Evolutionary conservation across 352 stramenopile species (phyloP).

Genomic region (Halophytophthora polymorphica): DNA sequence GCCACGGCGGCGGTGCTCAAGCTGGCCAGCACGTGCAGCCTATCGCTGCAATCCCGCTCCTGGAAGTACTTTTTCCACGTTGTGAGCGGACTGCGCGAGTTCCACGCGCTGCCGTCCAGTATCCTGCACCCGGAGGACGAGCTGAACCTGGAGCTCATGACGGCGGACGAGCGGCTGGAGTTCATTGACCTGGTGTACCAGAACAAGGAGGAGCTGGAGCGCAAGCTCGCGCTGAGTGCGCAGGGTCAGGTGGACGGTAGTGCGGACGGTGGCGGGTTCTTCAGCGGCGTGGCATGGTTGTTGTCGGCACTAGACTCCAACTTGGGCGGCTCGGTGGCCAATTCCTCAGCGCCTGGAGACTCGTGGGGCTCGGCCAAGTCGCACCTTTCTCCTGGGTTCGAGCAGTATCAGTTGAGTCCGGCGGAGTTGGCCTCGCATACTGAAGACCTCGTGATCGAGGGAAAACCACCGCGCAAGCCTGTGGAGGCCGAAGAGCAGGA

Average conservation of each 20-base stretch:
- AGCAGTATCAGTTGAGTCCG: slow-evolving; percentile 29
- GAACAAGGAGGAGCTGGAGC: slow-evolving; percentile 56
- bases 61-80: slow-evolving; percentile 72
- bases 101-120: slow-evolving; percentile 49
- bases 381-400: slow-evolving; percentile 25
- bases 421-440: slow-evolving; percentile 42
- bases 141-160: slow-evolving; percentile 37
- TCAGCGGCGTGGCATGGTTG: slow-evolving; percentile 72
- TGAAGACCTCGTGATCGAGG: slow-evolving; percentile 46
- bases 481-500: slow-evolving; percentile 8
- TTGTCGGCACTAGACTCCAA: slow-evolving; percentile 64
- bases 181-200: slow-evolving; percentile 56
- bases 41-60: slow-evolving; percentile 42
- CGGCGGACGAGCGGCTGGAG: slow-evolving; percentile 40
- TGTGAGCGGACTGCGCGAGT: slow-evolving; percentile 56
- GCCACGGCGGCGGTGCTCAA: slow-evolving; percentile 71
- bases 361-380: slow-evolving; percentile 9
- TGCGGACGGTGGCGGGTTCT: slow-evolving; percentile 41
- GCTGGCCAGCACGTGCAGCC: slow-evolving; percentile 55
- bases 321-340: slow-evolving; percentile 18
- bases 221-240: slow-evolving; percentile 37
- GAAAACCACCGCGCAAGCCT: slow-evolving; percentile 17
- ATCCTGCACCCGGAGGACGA: slow-evolving; percentile 39
- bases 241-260: slow-evolving; percentile 25
- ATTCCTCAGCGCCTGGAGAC: slow-evolving; percentile 3